Evolutionary conservation across 345 rosid genomes (phyloP), one percentile per base, ranked within the genome.

Genomic region (Salix arbutifolia): DNA sequence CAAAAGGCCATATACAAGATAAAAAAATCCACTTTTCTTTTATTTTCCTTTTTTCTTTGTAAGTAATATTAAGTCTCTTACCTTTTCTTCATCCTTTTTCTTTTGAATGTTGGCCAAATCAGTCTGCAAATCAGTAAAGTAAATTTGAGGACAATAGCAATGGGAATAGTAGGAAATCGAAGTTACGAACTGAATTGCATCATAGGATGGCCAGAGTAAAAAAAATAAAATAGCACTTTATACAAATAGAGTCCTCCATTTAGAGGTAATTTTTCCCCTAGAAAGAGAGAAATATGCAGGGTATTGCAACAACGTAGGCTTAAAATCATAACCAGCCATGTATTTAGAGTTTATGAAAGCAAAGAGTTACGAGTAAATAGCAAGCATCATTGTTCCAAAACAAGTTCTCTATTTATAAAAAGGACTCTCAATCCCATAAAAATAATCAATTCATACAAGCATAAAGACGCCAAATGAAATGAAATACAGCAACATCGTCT

Each of bases 71-170:
- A 19, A 23, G 40, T 72, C 31, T 3, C 60, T 68, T 62, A 86
- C 92, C 89, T 92, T 90, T 61, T 92, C 97, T 77, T 92, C 95
- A 0, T 92, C 97, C 76, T 89, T 89, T 86, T 90, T 90, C 79
- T 90, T 90, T 89, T 92, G 93, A 66, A 92, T 65, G 82, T 87
- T 85, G 30, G 87, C 91, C 74, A 85, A 8, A 73, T 92, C 94
- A 56, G 61, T 50, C 94, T 89, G 89, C 79, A 80, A 1, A 58
- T 17, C 37, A 48, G 25, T 67, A 52, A 23, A 18, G 8, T 17
- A 50, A 69, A 40, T 11, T 38, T 38, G 37, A 72, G 0, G 17
- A 56, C 38, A 30, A 56, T 56, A 58, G 61, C 6, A 72, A 21
- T 46, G 50, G 50, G 17, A 46, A 46, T 46, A 11, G 17, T 46